Evolutionary conservation across 2,329 filamentous ascomycete species (phyloP), one percentile per base, ranked within the genome.

Genomic region (Sporothrix pallida): DNA sequence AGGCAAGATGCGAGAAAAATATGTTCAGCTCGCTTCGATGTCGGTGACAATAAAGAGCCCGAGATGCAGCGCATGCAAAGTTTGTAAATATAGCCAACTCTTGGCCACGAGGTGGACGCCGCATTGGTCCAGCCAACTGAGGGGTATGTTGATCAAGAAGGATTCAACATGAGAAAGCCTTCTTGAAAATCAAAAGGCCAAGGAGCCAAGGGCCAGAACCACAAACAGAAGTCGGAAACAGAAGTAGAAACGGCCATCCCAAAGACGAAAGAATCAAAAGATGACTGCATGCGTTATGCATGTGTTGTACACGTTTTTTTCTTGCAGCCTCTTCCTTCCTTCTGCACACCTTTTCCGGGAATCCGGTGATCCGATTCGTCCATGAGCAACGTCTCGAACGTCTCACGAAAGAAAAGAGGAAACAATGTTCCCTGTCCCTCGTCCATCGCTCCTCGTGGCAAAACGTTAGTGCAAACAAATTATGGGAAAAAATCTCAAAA

Each of bases 41-140:
- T 46, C 37, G 31, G 60, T 37, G 56, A 60, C 56, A 60, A 60
- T 37, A 15, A 15, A 31, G 15, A 37, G 13, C 56, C 12, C 26
- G 13, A 60, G 26, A 37, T 60, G 13, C 60, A 50, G 15, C 17
- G 37, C 17, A 63, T 63, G 37, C 60, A 46, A 17, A 17, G 60
- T 67, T 67, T 31, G 42, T 67, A 26, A 50, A 50, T 44, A 50
- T 48, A 15, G n/a, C 42, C 26, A 15, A 26, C 17, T 67, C 62
- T 67, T 67, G 62, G 42, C 42, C 62, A 50, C 62, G 42, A 67
- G 62, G 42, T 67, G 62, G 62, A 48, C 62, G 44, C 62, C 62
- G 44, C n/a, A 67, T 67, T 50, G 62, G 62, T 67, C 62, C 12
- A 50, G 44, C 26, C 44, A 67, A 67, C 20, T 48, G 63, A 67